Evolutionary conservation across 805 yeast species (phyloP).

Genomic region (Lachancea waltii): DNA sequence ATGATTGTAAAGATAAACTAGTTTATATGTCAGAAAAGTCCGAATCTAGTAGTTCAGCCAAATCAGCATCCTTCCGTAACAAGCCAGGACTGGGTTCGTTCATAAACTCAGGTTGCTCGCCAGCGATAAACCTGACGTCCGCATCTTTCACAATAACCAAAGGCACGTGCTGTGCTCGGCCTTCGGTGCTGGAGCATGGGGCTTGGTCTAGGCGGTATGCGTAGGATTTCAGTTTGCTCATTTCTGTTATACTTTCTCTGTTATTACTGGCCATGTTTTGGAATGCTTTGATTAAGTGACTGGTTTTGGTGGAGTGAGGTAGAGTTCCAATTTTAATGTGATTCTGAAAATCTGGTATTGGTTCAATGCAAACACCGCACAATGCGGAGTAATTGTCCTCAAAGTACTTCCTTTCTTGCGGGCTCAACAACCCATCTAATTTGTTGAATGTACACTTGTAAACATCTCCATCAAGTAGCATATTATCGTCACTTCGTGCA

Average conservation of each 20-base stretch:
- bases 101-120: background rate
- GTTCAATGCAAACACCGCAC: constrained; percentile 19
- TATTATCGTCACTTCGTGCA: constrained; percentile 2
- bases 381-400: constrained; percentile 18
- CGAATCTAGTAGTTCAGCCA: constrained; percentile 10
- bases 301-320: constrained; percentile 17
- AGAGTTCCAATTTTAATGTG: constrained; percentile 11
- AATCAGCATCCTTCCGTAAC: constrained; percentile 5
- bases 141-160: background rate
- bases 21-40: constrained; percentile 7
- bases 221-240: constrained; percentile 21
- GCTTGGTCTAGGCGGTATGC: constrained; percentile 1
- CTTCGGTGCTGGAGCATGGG: background rate
- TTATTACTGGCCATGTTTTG: constrained; percentile 11
- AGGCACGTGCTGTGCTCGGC: too few relatives aligned
- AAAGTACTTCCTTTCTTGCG: constrained; percentile 20
- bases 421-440: constrained; percentile 15
- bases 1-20: background rate
- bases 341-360: constrained; percentile 18
- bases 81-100: background rate
- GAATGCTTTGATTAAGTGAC: constrained; percentile 13
- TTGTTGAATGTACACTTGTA: constrained; percentile 4
- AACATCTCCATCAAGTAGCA: background rate
- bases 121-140: constrained; percentile 1
- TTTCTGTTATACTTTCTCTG: constrained; percentile 19